These are phyloP conservation scores for Microbotryum lychnidis-dioicae DNA, from an alignment of 1,284 basidiomycete species.

Conservation along the genomic window DNA sequence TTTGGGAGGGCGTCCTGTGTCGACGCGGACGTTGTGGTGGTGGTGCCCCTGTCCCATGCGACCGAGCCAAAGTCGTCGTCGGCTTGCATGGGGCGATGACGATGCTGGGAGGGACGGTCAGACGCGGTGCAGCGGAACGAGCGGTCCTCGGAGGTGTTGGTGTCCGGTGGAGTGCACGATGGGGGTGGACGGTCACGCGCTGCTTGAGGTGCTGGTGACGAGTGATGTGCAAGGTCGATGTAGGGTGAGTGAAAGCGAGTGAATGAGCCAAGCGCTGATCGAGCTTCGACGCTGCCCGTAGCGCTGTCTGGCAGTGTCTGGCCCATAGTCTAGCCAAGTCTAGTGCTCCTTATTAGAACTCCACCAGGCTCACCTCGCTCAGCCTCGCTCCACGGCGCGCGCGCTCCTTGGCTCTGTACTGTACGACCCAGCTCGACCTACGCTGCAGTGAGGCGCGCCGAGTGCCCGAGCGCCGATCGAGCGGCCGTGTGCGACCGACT, in stretches of 20 bases:
- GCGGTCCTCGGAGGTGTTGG: too few relatives aligned
- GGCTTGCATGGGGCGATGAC: not conserved
- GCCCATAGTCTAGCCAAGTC: too few relatives aligned
- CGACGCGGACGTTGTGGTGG: not conserved
- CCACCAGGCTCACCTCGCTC: not conserved
- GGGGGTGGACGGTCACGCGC: too few relatives aligned
- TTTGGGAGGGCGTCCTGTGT: not conserved
- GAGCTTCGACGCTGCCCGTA: not conserved
- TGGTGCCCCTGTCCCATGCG: conserved; percentile 23
- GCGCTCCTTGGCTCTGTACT: not conserved
- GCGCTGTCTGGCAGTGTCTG: too few relatives aligned
- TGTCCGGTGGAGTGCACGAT: too few relatives aligned
- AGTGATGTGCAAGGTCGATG: not conserved
- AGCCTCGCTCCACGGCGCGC: not conserved
- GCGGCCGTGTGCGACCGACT: too few relatives aligned
- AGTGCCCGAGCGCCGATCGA: too few relatives aligned
- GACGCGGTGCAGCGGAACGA: too few relatives aligned
- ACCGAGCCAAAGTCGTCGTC: conserved; percentile 21
- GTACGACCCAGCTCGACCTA: not conserved
- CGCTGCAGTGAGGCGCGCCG: not conserved
- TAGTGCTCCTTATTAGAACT: too few relatives aligned
- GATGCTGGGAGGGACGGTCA: not conserved
- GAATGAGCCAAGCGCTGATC: not conserved
- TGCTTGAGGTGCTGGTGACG: too few relatives aligned
- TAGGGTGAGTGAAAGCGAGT: not conserved